phyloP scores from a whole-genome alignment of 306 rosid species.

The Senna tora region DNA sequence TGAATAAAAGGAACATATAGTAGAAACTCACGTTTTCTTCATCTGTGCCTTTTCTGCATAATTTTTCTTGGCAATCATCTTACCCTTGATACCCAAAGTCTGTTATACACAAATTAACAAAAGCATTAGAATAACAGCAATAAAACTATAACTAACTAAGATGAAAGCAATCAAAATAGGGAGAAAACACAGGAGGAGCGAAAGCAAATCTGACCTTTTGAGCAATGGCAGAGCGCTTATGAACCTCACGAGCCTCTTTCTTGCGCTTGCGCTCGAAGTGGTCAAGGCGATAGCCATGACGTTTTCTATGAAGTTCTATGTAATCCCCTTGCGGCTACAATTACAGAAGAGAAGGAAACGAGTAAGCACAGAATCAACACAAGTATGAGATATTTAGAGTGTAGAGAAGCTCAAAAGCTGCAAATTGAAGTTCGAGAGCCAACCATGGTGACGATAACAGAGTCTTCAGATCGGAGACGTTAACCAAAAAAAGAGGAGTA shows the following conservation, averaged over 20 bases:
- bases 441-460: constrained; percentile 37
- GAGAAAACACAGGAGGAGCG: too few species aligned
- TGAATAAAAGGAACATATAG: background rate
- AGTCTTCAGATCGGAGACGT: constrained; percentile 1
- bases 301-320: constrained; percentile 85
- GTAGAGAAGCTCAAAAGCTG: background rate
- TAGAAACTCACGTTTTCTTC: constrained; percentile 81
- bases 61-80: constrained; percentile 83
- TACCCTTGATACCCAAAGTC: constrained; percentile 85
- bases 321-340: constrained; percentile 96
- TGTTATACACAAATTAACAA: constrained; percentile 36
- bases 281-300: constrained; percentile 83
- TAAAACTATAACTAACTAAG: background rate
- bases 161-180: background rate
- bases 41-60: constrained; percentile 82
- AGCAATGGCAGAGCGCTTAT: constrained; percentile 73
- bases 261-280: constrained; percentile 94
- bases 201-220: constrained; percentile 61
- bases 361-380: background rate
- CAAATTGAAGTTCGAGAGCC: background rate
- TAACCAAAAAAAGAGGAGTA: background rate
- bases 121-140: background rate
- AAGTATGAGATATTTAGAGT: background rate
- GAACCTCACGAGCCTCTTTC: constrained; percentile 86
- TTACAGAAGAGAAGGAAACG: background rate